phyloP scores from a whole-genome alignment of 73 alveolate genomes.

The Blepharisma japonicum region DNA sequence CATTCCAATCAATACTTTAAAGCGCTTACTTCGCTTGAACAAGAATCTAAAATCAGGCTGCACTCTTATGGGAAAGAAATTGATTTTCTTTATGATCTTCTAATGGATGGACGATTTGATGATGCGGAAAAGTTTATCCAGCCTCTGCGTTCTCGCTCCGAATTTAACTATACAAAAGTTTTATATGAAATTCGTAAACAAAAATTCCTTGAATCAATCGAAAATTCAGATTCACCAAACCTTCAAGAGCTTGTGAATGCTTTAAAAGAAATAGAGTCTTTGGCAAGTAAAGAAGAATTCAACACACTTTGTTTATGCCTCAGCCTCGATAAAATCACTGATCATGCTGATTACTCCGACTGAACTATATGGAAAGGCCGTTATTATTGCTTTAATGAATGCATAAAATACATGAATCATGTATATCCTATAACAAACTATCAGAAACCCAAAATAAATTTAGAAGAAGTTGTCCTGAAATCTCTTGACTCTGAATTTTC shows the following conservation, averaged over 20 bases:
- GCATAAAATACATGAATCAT: background rate
- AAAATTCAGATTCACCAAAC: constrained; percentile 44
- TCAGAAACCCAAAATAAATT: background rate
- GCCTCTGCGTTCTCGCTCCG: constrained; percentile 65
- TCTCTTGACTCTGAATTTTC: background rate
- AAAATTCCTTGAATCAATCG: constrained; percentile 82
- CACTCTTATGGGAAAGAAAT: constrained; percentile 84
- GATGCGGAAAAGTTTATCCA: constrained; percentile 85
- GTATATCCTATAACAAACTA: constrained; percentile 13
- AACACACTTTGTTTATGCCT: constrained; percentile 71
- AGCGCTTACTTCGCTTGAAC: constrained; percentile 73
- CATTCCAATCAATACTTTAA: constrained; percentile 49
- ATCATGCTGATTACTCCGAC: constrained; percentile 65
- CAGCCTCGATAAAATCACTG: constrained; percentile 48
- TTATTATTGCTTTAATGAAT: constrained; percentile 62
- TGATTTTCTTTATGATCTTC: constrained; percentile 71
- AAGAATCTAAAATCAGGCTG: constrained; percentile 69
- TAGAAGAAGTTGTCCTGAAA: constrained; percentile 19
- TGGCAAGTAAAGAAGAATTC: constrained; percentile 66
- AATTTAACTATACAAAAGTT: constrained; percentile 66
- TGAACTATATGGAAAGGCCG: constrained; percentile 77
- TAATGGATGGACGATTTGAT: constrained; percentile 88
- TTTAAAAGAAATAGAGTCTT: constrained; percentile 58
- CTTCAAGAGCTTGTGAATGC: constrained; percentile 46
- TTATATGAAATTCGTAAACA: constrained; percentile 84